A percentile compares a stretch with the other conserved stretches of the same genome.
Evolutionary conservation across 2,329 filamentous ascomycete species (phyloP).

Genomic region (Fusarium redolens): DNA sequence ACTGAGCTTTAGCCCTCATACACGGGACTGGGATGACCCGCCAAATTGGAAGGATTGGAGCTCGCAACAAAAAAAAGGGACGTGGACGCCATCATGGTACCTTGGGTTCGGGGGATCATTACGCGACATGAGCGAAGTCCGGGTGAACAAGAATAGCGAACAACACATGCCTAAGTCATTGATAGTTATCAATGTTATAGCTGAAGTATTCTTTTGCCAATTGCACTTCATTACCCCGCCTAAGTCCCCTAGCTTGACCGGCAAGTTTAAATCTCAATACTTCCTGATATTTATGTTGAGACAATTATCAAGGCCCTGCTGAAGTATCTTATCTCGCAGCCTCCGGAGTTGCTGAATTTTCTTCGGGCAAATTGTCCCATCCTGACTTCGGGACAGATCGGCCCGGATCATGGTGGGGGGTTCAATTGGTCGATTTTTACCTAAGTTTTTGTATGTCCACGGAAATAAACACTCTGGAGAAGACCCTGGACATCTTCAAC

Average conservation of each 20-base stretch:
- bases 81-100: conserved; percentile 35
- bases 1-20: background rate
- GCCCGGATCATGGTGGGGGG: conserved; percentile 21
- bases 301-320: conserved; percentile 30
- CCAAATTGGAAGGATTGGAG: conserved; percentile 21
- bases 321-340: conserved; percentile 27
- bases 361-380: conserved; percentile 22
- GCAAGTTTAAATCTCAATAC: conserved; percentile 1
- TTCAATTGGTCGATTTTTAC: conserved; percentile 7
- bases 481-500: background rate
- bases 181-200: background rate
- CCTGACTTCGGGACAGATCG: conserved; percentile 29
- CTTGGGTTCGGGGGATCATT: conserved; percentile 40
- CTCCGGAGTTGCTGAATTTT: conserved; percentile 28
- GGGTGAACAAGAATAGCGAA: conserved; percentile 11
- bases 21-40: conserved; percentile 22
- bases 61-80: conserved; percentile 22
- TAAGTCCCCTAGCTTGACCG: background rate
- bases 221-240: too few species aligned
- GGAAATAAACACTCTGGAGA: conserved; percentile 4
- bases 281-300: conserved; percentile 38
- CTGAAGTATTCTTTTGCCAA: background rate
- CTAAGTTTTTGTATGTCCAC: background rate
- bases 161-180: background rate
- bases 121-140: conserved; percentile 39